phyloP scores from a whole-genome alignment of 2,329 filamentous ascomycete species.

The Pseudopithomyces chartarum region DNA sequence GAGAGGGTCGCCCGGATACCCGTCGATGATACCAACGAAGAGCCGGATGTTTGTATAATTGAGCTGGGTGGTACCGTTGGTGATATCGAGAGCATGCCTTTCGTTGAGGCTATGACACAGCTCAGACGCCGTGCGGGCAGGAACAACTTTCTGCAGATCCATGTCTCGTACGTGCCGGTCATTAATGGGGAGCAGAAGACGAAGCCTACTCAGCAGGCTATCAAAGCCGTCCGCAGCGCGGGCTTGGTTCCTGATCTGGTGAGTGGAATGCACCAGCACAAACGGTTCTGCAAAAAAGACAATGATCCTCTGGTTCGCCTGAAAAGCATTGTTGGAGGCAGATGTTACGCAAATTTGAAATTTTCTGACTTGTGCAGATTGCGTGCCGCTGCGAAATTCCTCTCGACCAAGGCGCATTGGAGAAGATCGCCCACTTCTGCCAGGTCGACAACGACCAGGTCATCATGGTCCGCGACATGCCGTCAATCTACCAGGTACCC shows the following conservation, averaged over 20 bases:
- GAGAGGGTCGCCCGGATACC: slow-evolving; percentile 82
- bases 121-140: slow-evolving; percentile 73
- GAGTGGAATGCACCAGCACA: slow-evolving; percentile 26
- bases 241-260: slow-evolving; percentile 68
- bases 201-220: slow-evolving; percentile 92
- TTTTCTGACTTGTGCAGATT: slow-evolving; percentile 60
- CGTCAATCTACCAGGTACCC: slow-evolving; percentile 92
- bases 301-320: not conserved
- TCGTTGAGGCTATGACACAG: slow-evolving; percentile 84
- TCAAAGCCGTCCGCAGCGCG: slow-evolving; percentile 80
- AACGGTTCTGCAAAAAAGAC: too few relatives aligned
- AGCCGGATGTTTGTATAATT: slow-evolving; percentile 91
- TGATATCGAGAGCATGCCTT: slow-evolving; percentile 86
- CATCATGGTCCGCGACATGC: slow-evolving; percentile 83
- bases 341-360: not conserved
- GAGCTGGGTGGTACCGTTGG: slow-evolving; percentile 72
- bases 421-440: slow-evolving; percentile 89
- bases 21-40: slow-evolving; percentile 80
- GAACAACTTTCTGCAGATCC: slow-evolving; percentile 85
- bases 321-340: not conserved
- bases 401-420: slow-evolving; percentile 73
- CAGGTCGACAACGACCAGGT: slow-evolving; percentile 87
- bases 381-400: slow-evolving; percentile 86
- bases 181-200: slow-evolving; percentile 85
- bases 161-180: slow-evolving; percentile 86